Evolutionary conservation across 495 filamentous ascomycete species (phyloP).

Genomic region (Parmelia sp.): DNA sequence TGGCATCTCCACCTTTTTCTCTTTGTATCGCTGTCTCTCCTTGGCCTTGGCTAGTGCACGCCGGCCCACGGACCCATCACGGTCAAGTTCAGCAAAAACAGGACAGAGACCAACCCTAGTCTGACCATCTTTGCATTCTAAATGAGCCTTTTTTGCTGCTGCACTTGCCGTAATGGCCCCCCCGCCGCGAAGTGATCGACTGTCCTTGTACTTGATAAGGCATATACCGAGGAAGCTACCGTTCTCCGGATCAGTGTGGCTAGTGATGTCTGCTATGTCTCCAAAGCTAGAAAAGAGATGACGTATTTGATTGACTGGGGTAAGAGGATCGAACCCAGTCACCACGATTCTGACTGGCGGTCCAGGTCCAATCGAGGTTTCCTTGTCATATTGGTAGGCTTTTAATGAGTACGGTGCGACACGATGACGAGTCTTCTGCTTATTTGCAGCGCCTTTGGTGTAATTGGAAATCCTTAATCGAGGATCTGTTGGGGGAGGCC

Average conservation of each 20-base stretch:
- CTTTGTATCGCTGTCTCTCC: conserved; percentile 54
- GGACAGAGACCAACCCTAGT: conserved; percentile 64
- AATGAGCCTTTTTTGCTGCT: conserved; percentile 66
- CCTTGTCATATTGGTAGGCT: conserved; percentile 69
- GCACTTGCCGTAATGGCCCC: conserved; percentile 57
- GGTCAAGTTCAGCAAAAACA: conserved; percentile 79
- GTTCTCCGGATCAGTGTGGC: conserved; percentile 85
- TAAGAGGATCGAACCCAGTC: conserved; percentile 87
- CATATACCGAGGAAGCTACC: conserved; percentile 91
- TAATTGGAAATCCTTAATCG: conserved; percentile 62
- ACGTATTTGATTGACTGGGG: conserved; percentile 68
- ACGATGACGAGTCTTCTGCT: conserved; percentile 67
- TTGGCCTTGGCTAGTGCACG: conserved; percentile 65
- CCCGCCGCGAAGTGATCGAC: conserved; percentile 44
- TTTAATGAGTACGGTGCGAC: conserved; percentile 69
- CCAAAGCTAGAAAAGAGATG: conserved; percentile 80
- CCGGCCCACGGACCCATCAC: conserved; percentile 72
- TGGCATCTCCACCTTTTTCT: conserved; percentile 32
- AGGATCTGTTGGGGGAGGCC: conserved; percentile 66
- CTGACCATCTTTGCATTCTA: conserved; percentile 56
- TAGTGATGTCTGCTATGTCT: conserved; percentile 79
- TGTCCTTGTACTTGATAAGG: conserved; percentile 80
- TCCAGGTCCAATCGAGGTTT: conserved; percentile 77
- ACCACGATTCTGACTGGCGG: conserved; percentile 86
- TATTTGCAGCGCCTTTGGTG: conserved; percentile 50